Conservation (phyloP, 2,329 filamentous ascomycete genomes). For the Colletotrichum falcatum region DNA sequence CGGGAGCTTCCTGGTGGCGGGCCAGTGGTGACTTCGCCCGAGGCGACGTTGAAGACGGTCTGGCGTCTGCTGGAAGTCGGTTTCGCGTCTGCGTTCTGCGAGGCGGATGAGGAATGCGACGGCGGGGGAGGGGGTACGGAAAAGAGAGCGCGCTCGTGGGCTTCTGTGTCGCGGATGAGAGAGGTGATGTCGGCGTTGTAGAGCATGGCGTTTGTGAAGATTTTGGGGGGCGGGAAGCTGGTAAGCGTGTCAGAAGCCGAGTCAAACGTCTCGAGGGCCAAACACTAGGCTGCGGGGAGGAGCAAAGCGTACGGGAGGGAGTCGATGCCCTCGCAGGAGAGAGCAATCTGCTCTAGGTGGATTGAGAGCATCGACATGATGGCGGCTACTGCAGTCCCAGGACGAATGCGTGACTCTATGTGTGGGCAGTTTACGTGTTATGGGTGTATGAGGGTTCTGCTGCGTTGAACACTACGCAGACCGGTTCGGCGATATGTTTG, state of each 20-base stretch:
- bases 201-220: constrained; percentile 94
- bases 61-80: constrained; percentile 65
- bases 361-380: constrained; percentile 75
- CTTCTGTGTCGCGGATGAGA: constrained; percentile 93
- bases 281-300: constrained; percentile 40
- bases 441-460: background rate
- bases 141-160: constrained; percentile 94
- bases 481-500: constrained; percentile 3
- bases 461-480: background rate
- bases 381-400: background rate
- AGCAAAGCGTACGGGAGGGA: constrained; percentile 72
- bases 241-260: constrained; percentile 37
- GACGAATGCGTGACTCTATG: too few species aligned
- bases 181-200: constrained; percentile 91
- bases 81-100: constrained; percentile 56
- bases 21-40: constrained; percentile 71
- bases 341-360: constrained; percentile 81
- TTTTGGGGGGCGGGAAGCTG: constrained; percentile 90
- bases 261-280: background rate
- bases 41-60: constrained; percentile 75
- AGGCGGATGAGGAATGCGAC: constrained; percentile 60
- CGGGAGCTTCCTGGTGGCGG: constrained; percentile 52
- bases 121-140: constrained; percentile 82
- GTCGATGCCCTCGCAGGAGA: constrained; percentile 81
- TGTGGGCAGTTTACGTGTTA: too few species aligned